phyloP scores from a whole-genome alignment of 2,329 filamentous ascomycete species.

The Aspergillus fijiensis region DNA sequence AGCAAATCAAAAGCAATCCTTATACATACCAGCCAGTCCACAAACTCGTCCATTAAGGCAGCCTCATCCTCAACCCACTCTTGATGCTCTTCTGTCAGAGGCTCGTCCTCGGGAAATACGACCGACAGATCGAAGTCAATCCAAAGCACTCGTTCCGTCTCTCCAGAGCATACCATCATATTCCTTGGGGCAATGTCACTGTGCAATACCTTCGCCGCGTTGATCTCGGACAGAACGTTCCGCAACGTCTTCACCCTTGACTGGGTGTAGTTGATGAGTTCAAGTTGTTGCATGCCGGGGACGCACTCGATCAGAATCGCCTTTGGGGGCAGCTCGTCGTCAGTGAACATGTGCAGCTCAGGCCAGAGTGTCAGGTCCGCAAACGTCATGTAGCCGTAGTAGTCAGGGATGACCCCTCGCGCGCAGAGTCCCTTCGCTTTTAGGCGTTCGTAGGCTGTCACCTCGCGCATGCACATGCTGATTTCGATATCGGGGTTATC shows the following conservation, averaged over 20 bases:
- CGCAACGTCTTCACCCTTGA: not conserved
- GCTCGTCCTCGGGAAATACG: too few species aligned
- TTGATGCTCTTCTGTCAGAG: too few species aligned
- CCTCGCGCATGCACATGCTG: slow-evolving; percentile 18
- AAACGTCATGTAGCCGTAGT: slow-evolving; percentile 17
- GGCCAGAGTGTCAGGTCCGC: slow-evolving; percentile 12
- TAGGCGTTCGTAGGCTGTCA: slow-evolving; percentile 19
- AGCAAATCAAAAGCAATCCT: too few species aligned
- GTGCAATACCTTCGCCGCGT: not conserved
- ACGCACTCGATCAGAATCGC: slow-evolving; percentile 21
- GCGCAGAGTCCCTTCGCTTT: slow-evolving; percentile 20
- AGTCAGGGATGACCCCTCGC: slow-evolving; percentile 17
- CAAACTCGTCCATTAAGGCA: too few species aligned
- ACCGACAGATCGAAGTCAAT: not conserved
- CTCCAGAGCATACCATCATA: not conserved
- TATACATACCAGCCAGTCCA: too few species aligned
- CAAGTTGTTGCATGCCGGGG: slow-evolving; percentile 7
- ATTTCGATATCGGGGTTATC: slow-evolving; percentile 15
- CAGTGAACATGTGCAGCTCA: slow-evolving; percentile 15
- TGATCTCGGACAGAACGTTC: not conserved
- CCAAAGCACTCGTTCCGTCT: not conserved
- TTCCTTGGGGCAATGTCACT: not conserved
- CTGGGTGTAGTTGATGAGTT: not conserved
- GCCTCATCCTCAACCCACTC: too few species aligned
- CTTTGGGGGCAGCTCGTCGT: slow-evolving; percentile 17